Percentiles rank a stretch among this genome's conserved stretches.
These are phyloP conservation scores for Tothia fuscella DNA, from an alignment of 2,329 filamentous ascomycete species.

Conservation along the genomic window DNA sequence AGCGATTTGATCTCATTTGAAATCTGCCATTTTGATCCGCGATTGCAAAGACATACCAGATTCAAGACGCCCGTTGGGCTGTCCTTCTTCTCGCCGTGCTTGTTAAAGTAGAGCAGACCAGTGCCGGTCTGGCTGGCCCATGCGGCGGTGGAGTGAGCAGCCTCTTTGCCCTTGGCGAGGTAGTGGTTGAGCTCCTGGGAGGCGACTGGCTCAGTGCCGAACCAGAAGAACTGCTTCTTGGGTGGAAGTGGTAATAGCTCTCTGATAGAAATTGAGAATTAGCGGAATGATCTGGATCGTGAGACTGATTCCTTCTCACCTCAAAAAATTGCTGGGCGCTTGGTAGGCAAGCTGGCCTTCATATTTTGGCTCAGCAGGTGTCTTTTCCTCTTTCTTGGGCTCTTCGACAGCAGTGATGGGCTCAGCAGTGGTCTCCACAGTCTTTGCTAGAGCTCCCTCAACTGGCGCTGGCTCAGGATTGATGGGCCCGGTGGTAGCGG, in stretches of 20 bases:
- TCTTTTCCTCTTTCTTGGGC: conserved; percentile 5
- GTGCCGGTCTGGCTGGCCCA: conserved; percentile 93
- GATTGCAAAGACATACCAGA: conserved; percentile 48
- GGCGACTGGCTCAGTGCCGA: conserved; percentile 56
- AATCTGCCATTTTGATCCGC: background rate
- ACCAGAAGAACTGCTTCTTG: conserved; percentile 70
- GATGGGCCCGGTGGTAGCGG: conserved; percentile 13
- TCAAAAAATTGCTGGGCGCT: conserved; percentile 52
- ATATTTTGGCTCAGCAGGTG: conserved; percentile 52
- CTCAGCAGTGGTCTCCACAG: conserved; percentile 8
- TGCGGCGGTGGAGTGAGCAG: conserved; percentile 62
- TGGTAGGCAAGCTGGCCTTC: conserved; percentile 86
- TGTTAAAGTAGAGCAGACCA: conserved; percentile 84
- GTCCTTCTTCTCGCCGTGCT: conserved; percentile 71
- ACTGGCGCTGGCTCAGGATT: conserved; percentile 20
- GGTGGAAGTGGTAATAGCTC: conserved; percentile 6
- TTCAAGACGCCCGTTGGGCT: conserved; percentile 72
- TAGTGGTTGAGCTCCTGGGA: conserved; percentile 63
- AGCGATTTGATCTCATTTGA: conserved; percentile 12
- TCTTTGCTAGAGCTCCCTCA: conserved; percentile 9
- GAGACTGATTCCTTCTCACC: conserved; percentile 2
- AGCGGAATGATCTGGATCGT: background rate
- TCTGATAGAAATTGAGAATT: background rate
- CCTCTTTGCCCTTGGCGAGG: conserved; percentile 78
- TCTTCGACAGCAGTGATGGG: conserved; percentile 2